Base-by-base conservation (phyloP, 2,329 filamentous ascomycete genomes). In the Herpotrichia juniperi region DNA sequence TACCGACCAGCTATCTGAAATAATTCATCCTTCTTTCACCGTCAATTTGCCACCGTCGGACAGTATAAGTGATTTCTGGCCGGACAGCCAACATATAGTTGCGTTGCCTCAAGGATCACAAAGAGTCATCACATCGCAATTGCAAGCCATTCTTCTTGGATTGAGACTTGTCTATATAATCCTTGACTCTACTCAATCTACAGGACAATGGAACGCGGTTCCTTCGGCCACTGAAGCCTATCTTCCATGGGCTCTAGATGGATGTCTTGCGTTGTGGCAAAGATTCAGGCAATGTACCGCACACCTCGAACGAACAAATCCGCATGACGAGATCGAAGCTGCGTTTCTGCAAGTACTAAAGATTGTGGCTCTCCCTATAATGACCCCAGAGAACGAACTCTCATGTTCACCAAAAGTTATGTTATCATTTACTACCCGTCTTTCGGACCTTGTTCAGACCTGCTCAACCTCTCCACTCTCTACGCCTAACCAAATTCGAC, bases 41-140 rank as follows among this genome's bases (percentile, higher is more conserved):
- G 45, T 75, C 14, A 58, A 55, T 14, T 48, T 79, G 16, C 78
- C 78, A 19, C 70, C 76, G 30, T 72, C 72, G 14, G 69, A 69
- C 39, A 72, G 67, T 50, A 72, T 74, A 17, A 69, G 54, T 49
- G 71, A 61, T 40, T 68, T 74, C 31, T 78, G 64, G 68, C 71
- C 63, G 10, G 66, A 74, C 22, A 71, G 73, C 40, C 70, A 76
- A 32, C 65, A 72, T 26, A 63, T 71, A 10, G 69, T 79, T 49
- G 74, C 75, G 5, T 55, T 78, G 16, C 75, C 76, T 10, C 69
- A 75, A 31, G 71, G 72, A 19, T 67, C 71, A 32, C 77, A 78
- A 42, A 63, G 58, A 26, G 62, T 50, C 4, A 55, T 71, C n/a
- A 55, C 48, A 10, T 67, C 63, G 19, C 65, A 52, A 14, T 46